Conservation (phyloP, 371 early-diverging fungal genomes). For the Thermomucor indicae-seudaticae region DNA sequence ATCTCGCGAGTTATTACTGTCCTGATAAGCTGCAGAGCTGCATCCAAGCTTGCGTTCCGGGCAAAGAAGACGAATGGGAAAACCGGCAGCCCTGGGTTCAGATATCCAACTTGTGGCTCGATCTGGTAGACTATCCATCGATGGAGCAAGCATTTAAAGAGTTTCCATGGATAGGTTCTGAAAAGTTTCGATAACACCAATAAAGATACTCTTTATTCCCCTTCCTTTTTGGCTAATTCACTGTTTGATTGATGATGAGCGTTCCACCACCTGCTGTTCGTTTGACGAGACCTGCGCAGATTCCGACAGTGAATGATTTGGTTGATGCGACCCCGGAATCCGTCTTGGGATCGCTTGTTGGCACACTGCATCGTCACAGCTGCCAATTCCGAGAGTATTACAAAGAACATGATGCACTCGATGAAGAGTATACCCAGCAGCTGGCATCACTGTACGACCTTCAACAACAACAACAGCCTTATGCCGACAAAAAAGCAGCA, state of each 20-base stretch:
- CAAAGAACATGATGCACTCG: constrained; percentile 21
- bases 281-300: constrained; percentile 12
- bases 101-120: constrained; percentile 33
- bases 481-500: not conserved
- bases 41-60: not conserved
- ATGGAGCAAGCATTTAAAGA: constrained; percentile 18
- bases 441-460: constrained; percentile 25
- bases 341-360: constrained; percentile 17
- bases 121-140: constrained; percentile 24
- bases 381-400: constrained; percentile 16
- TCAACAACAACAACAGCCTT: constrained; percentile 7
- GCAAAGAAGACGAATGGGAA: constrained; percentile 12
- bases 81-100: constrained; percentile 24
- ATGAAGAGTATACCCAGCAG: constrained; percentile 22
- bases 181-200: constrained; percentile 26
- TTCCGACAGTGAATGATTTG: constrained; percentile 5
- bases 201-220: no score
- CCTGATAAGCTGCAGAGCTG: constrained; percentile 28
- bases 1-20: constrained; percentile 42
- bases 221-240: no score
- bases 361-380: constrained; percentile 22
- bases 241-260: no score
- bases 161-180: constrained; percentile 31
- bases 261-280: constrained; percentile 22
- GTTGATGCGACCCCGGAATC: constrained; percentile 15